Evolutionary conservation across 2,329 filamentous ascomycete genomes (phyloP), one percentile per base, ranked within the genome.

Genomic region (Elsinoe fawcettii): DNA sequence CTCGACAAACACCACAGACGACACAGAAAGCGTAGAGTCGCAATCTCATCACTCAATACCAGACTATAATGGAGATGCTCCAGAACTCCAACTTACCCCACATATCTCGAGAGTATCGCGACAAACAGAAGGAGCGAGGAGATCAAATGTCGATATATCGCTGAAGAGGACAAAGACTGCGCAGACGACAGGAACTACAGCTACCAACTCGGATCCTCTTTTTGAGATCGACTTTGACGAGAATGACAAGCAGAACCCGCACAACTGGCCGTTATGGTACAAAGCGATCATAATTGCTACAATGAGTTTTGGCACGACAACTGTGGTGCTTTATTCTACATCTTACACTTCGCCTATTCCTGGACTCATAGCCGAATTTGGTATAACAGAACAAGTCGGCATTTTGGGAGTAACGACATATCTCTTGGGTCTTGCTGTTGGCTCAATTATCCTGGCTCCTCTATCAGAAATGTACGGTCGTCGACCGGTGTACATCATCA

Each of bases 401-500:
- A 87, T 88, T 0, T 73, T 93, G 2, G 89, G 89, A 4, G 75
- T 95, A 44, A 93, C 89, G 0, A 85, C 85, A 0, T 95, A 93
- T 66, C 77, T 93, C 7, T 69, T 89, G 22, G 89, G 89, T 4
- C 77, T 93, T 47, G 88, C 87, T 0, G 70, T 78, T 1, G 89
- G 89, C 0, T 85, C 82, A 32, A 73, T 93, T 59, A 72, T 93
- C 27, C 76, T 90, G 41, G 89, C 89, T 1, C 88, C 89, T 0
- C 71, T 92, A 53, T 84, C 80, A 60, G 86, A 89, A 70, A 77
- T 89, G 64, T 87, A 82, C 63, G 86, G 86, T 3, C 77, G 86
- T 6, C 75, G 79, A 51, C 78, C 76, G 0, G 83, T 93, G 7
- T 92, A 90, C 65, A 70, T 88, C 1, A 73, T 81, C 30, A 84